Evolutionary conservation across 1,284 basidiomycete species (phyloP), one percentile per base, ranked within the genome.

Genomic region (Bondarzewia mesenterica): DNA sequence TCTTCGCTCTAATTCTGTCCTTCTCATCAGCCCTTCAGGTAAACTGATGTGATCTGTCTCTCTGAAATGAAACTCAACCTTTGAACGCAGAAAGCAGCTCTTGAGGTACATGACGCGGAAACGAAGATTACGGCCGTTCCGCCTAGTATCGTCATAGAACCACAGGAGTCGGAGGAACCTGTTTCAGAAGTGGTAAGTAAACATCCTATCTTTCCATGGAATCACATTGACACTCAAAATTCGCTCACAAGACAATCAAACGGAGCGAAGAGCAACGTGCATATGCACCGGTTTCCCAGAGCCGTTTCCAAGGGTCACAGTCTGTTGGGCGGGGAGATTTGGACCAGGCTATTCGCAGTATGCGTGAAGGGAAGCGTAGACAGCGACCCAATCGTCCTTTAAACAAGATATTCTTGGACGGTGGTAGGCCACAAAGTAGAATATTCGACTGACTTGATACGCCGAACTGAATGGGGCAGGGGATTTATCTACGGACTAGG

Each of bases 391-490:
- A 67, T 10, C 69, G 77, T 26, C 71, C 76, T 4, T 60, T 77
- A 41, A 89, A 80, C 68, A 89, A 85, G 71, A 87, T 93, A 27
- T 92, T 93, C 58, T 57, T 89, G 40, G 89, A 92, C 57, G 84
- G 84, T 14, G 69, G 70, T 26, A 60, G 74, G 45, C 62, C 65
- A 32, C 60, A 64, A 23, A 73, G 70, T 57, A 66, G 70, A 44
- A 56, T 70, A 23, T 68, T 62, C 52, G 63, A 64, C 21, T 21
- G 6, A 2, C 16, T 37, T 26, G n/a, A 21, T 20, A 32, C 14
- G 15, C 29, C 29, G 21, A n/a, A n/a, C 20, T 18, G 14, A 7
- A 32, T 32, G n/a, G n/a, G n/a, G n/a, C n/a, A n/a, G n/a, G n/a
- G n/a, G 5, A 7, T 29, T 12, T 44, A 26, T 23, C n/a, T 25